phyloP scores from a whole-genome alignment of 768 basidiomycete genomes.

The Leucogyrophana mollusca region DNA sequence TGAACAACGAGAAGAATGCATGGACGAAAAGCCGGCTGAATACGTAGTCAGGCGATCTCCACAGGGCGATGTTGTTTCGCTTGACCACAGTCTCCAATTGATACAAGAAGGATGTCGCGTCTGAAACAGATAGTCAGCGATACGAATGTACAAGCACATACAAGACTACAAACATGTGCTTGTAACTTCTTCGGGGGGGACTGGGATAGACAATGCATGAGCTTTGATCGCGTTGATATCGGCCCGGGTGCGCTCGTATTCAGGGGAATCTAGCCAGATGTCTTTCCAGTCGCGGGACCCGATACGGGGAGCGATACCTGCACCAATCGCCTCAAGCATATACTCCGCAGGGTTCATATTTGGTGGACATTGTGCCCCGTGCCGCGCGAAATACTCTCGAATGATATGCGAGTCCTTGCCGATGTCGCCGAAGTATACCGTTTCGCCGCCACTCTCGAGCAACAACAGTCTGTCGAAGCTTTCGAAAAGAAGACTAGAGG shows the following conservation, averaged over 20 bases:
- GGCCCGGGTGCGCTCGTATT: slow-evolving; percentile 40
- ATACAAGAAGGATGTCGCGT: slow-evolving; percentile 74
- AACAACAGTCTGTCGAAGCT: slow-evolving; percentile 75
- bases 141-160: neutral
- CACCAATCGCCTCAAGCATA: slow-evolving; percentile 86
- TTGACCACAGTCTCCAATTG: slow-evolving; percentile 68
- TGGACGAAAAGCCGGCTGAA: slow-evolving; percentile 82
- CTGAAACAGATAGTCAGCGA: slow-evolving; percentile 28
- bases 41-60: slow-evolving; percentile 84
- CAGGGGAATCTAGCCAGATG: slow-evolving; percentile 75
- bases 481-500: slow-evolving; percentile 83
- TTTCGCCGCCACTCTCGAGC: slow-evolving; percentile 78
- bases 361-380: slow-evolving; percentile 72
- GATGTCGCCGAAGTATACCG: slow-evolving; percentile 93
- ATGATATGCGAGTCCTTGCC: slow-evolving; percentile 69
- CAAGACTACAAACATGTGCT: slow-evolving; percentile 43
- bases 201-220: slow-evolving; percentile 43
- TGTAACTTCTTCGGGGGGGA: slow-evolving; percentile 36
- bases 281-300: slow-evolving; percentile 86
- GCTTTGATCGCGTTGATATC: slow-evolving; percentile 50
- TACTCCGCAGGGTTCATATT: slow-evolving; percentile 81
- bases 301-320: slow-evolving; percentile 69
- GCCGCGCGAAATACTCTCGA: slow-evolving; percentile 70
- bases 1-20: slow-evolving; percentile 64
- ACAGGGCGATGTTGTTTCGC: slow-evolving; percentile 70